Conservation (phyloP, 345 rosid species). For the Camelina laxa region DNA sequence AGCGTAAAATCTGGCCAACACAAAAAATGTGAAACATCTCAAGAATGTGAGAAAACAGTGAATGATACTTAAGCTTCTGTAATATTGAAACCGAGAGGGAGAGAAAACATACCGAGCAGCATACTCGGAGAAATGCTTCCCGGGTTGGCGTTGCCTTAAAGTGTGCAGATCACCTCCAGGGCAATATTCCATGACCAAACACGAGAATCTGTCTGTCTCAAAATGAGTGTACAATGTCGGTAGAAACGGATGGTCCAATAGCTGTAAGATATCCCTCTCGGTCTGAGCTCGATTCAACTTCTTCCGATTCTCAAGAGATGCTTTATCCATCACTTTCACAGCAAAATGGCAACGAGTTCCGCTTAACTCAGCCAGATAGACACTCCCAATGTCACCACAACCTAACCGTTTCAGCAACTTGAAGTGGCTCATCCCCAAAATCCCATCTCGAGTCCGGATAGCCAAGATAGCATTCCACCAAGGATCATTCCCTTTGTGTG, state of each 20-base stretch:
- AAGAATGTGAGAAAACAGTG: constrained; percentile 13
- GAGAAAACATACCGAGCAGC: constrained; percentile 84
- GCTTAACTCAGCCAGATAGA: constrained; percentile 90
- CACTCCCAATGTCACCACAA: constrained; percentile 98
- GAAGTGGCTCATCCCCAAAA: constrained; percentile 94
- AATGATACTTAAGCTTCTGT: not conserved
- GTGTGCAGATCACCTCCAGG: constrained; percentile 99
- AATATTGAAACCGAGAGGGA: not conserved
- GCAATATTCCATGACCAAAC: constrained; percentile 97
- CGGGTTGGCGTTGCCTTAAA: constrained; percentile 92
- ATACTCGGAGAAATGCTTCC: constrained; percentile 94
- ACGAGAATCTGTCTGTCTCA: constrained; percentile 94
- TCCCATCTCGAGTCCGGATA: constrained; percentile 81
- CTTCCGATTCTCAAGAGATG: constrained; percentile 93
- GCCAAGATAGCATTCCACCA: constrained; percentile 97
- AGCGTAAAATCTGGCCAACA: constrained; percentile 76
- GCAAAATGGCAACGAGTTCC: constrained; percentile 93
- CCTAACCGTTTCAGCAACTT: constrained; percentile 91
- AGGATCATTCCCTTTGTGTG: constrained; percentile 98
- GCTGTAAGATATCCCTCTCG: constrained; percentile 94
- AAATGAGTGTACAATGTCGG: constrained; percentile 95
- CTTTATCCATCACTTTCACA: constrained; percentile 99
- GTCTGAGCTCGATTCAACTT: constrained; percentile 96
- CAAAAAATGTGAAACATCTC: not conserved
- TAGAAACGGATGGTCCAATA: constrained; percentile 94